Conservation (phyloP, 1,284 basidiomycete genomes). For the Cryptococcus hybrid region DNA sequence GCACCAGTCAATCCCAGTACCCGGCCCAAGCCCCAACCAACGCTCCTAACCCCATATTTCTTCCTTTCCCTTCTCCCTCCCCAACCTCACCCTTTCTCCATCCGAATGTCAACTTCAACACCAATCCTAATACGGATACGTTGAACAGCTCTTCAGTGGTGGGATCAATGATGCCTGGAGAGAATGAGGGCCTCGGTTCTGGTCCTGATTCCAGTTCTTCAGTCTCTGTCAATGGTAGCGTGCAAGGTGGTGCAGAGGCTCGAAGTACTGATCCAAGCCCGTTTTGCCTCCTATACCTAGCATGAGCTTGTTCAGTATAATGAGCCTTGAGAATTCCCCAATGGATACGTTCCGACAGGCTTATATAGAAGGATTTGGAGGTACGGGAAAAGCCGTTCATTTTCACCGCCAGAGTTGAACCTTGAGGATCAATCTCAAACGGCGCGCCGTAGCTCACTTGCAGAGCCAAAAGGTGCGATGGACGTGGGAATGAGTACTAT, state of each 20-base stretch:
- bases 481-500: too few species aligned
- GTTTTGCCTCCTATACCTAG: constrained; percentile 29
- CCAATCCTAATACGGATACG: constrained; percentile 7
- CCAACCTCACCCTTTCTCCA: constrained; percentile 29
- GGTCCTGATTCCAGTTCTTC: too few species aligned
- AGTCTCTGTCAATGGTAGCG: too few species aligned
- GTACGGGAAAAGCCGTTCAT: too few species aligned
- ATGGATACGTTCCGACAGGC: constrained; percentile 4
- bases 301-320: constrained; percentile 37
- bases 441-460: not conserved
- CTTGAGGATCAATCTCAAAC: not conserved
- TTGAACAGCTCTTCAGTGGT: too few species aligned
- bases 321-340: constrained; percentile 25
- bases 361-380: not conserved
- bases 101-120: constrained; percentile 1
- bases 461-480: not conserved
- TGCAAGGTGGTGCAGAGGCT: too few species aligned
- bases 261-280: too few species aligned
- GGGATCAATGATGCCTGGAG: too few species aligned
- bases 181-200: too few species aligned
- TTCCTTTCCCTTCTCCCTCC: constrained; percentile 47
- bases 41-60: constrained; percentile 40
- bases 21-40: constrained; percentile 9
- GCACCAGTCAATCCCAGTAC: too few species aligned
- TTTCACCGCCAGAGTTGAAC: not conserved